These are phyloP conservation scores for Schwanniomyces etchellsii DNA, from an alignment of 1,139 yeast genomes.

Conservation along the genomic window DNA sequence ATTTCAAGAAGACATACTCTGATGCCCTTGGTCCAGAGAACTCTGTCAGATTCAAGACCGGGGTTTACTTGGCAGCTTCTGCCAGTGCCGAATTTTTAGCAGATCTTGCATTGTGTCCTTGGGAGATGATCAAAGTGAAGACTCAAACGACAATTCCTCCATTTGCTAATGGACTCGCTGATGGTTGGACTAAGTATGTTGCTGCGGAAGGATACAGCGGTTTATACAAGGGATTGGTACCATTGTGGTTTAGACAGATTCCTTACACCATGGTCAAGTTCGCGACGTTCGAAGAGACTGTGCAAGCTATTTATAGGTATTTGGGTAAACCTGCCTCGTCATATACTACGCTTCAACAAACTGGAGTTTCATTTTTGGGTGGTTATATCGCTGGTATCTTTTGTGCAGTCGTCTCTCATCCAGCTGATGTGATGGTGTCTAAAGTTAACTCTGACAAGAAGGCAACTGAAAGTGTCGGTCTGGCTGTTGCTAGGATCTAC, in stretches of 20 bases:
- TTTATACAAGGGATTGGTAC: constrained; percentile 80
- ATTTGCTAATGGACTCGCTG: constrained; percentile 53
- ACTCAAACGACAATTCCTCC: constrained; percentile 93
- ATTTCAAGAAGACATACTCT: constrained; percentile 73
- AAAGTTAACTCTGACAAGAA: constrained; percentile 75
- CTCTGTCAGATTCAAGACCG: constrained; percentile 64
- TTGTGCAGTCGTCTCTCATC: constrained; percentile 92
- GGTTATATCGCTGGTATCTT: constrained; percentile 96
- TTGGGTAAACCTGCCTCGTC: constrained; percentile 37
- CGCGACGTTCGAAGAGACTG: constrained; percentile 88
- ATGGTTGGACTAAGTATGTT: constrained; percentile 63
- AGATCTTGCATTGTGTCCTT: constrained; percentile 83
- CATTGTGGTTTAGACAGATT: constrained; percentile 91
- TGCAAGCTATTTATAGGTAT: constrained; percentile 59
- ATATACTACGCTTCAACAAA: constrained; percentile 56
- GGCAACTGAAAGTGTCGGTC: constrained; percentile 59
- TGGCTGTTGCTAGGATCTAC: constrained; percentile 71
- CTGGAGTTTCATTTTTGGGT: constrained; percentile 89
- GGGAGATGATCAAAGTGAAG: constrained; percentile 88
- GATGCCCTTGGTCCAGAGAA: constrained; percentile 60
- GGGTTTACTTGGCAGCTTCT: constrained; percentile 73
- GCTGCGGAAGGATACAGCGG: constrained; percentile 66
- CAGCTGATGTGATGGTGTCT: constrained; percentile 96
- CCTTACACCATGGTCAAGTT: constrained; percentile 97
- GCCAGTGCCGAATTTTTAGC: constrained; percentile 93